phyloP scores from a whole-genome alignment of 108 stramenopile genomes.

The Chaetoceros muelleri region DNA sequence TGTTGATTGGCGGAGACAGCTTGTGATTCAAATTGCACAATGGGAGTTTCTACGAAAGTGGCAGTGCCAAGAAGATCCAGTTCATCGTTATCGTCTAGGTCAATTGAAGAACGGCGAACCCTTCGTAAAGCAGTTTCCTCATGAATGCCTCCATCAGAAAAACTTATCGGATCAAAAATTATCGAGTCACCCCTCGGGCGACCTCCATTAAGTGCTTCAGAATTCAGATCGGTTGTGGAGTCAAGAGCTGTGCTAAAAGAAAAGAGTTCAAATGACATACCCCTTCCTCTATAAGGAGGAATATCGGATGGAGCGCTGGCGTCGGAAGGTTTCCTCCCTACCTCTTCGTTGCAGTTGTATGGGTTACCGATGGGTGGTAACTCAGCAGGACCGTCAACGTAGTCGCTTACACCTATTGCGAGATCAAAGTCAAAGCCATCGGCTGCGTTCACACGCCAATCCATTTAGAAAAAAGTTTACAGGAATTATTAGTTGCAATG shows the following conservation, averaged over 20 bases:
- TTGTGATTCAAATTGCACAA: background rate
- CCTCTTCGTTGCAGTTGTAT: constrained; percentile 8
- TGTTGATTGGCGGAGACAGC: background rate
- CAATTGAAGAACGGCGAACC: background rate
- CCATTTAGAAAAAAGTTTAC: too few relatives aligned
- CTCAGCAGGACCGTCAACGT: background rate
- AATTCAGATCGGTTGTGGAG: background rate
- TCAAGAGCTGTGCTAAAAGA: constrained; percentile 38
- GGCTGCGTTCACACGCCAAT: too few relatives aligned
- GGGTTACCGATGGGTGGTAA: constrained; percentile 10
- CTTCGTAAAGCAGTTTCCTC: constrained; percentile 51
- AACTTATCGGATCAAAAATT: constrained; percentile 82
- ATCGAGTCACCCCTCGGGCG: constrained; percentile 85
- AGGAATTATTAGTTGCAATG: too few relatives aligned
- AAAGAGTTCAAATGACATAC: constrained; percentile 83
- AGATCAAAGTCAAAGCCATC: constrained; percentile 52
- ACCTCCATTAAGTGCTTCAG: background rate
- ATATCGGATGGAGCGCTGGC: constrained; percentile 8
- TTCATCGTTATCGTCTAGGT: background rate
- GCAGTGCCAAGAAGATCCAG: background rate
- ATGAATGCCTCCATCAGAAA: constrained; percentile 84
- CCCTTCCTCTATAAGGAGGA: constrained; percentile 17
- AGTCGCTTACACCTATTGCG: constrained; percentile 31
- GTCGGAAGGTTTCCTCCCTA: constrained; percentile 4
- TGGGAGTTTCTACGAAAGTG: background rate